Percentiles rank a stretch among this genome's conserved stretches.
Evolutionary conservation across 352 stramenopile genomes (phyloP).

Genomic region (Globisporangium recalcitrans): DNA sequence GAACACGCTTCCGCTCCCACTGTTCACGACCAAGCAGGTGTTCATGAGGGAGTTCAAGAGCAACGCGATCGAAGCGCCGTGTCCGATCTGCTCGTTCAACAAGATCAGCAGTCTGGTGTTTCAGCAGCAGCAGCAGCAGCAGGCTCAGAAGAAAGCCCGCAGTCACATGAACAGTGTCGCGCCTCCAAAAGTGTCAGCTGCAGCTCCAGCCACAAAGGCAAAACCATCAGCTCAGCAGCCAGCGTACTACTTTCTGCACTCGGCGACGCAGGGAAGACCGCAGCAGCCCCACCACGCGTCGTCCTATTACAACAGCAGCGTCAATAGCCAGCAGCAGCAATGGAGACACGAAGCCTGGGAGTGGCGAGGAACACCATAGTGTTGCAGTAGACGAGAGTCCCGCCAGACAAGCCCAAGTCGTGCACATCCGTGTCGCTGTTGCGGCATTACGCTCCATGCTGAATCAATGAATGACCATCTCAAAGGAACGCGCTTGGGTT

Average conservation of each 20-base stretch:
- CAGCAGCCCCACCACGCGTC: not conserved
- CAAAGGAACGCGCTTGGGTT: no score
- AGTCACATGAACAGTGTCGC: not conserved
- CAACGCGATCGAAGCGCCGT: constrained; percentile 59
- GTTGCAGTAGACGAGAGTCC: not conserved
- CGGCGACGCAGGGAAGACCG: constrained; percentile 10
- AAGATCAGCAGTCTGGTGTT: constrained; percentile 63
- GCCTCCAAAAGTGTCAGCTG: not conserved
- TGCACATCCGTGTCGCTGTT: no score
- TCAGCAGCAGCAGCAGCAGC: constrained; percentile 21
- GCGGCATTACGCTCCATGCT: no score
- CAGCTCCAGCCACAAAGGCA: not conserved
- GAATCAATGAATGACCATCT: no score
- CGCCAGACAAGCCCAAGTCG: no score
- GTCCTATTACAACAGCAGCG: constrained; percentile 1
- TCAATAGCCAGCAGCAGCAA: constrained; percentile 4
- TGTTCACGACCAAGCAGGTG: constrained; percentile 62
- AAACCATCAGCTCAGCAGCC: constrained; percentile 5
- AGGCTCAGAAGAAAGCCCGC: not conserved
- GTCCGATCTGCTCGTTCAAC: constrained; percentile 78
- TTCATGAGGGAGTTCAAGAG: constrained; percentile 65
- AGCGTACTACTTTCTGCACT: constrained; percentile 60
- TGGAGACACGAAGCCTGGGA: constrained; percentile 43
- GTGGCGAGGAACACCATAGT: constrained; percentile 21
- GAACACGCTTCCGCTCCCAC: constrained; percentile 45